phyloP scores from a whole-genome alignment of 352 stramenopile species.

The Globisporangium barbulae region DNA sequence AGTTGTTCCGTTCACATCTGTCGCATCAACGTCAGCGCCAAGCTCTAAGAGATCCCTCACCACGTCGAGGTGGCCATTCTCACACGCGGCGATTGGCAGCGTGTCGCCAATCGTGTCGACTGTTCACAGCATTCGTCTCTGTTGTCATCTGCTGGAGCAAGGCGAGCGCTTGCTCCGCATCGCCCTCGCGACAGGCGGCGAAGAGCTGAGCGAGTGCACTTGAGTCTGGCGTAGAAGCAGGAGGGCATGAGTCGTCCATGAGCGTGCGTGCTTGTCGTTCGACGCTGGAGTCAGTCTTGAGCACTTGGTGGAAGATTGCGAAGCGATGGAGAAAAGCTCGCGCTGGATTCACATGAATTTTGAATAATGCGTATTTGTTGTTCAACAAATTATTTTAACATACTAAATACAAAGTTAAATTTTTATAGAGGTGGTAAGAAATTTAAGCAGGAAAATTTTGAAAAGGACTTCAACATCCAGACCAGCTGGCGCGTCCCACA shows the following conservation, averaged over 20 bases:
- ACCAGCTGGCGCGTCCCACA: background rate
- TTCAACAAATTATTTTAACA: no score
- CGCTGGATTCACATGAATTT: no score
- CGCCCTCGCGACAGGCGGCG: background rate
- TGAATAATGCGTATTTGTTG: no score
- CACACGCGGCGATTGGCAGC: background rate
- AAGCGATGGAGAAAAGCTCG: background rate
- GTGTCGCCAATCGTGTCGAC: background rate
- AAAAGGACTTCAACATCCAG: slow-evolving; percentile 2
- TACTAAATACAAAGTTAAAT: no score
- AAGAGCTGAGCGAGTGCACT: background rate
- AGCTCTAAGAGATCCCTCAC: background rate
- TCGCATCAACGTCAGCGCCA: background rate
- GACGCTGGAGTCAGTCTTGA: background rate
- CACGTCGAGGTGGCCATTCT: background rate
- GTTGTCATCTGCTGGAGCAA: background rate
- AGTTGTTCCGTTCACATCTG: background rate
- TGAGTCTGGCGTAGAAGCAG: background rate
- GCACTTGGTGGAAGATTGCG: background rate
- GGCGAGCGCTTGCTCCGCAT: background rate
- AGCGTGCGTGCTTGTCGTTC: background rate
- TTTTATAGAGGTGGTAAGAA: background rate
- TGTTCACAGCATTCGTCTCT: background rate
- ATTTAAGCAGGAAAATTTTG: no score
- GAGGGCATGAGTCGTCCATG: background rate